Percentiles rank a stretch among this genome's conserved stretches.
Evolutionary conservation across 495 filamentous ascomycete species (phyloP).

Genomic region (Aspergillus coremiiformis): DNA sequence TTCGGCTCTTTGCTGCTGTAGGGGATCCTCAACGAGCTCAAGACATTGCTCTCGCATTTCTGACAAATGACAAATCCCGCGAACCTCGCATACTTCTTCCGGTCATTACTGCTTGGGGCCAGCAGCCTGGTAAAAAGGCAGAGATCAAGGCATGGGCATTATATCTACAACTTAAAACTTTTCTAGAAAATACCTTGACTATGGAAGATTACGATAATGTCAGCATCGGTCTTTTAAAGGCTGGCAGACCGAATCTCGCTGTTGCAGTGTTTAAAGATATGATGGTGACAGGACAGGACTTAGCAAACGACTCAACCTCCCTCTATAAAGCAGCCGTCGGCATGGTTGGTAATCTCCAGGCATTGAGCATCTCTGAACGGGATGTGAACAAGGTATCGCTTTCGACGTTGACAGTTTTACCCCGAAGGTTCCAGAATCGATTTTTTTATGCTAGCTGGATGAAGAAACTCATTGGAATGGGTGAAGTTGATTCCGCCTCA

Average conservation of each 20-base stretch:
- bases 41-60: constrained; percentile 51
- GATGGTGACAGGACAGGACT: constrained; percentile 60
- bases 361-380: constrained; percentile 36
- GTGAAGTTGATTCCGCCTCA: constrained; percentile 60
- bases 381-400: constrained; percentile 47
- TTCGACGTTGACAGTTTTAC: constrained; percentile 46
- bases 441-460: constrained; percentile 79
- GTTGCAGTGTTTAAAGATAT: constrained; percentile 74
- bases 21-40: constrained; percentile 58
- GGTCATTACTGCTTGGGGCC: constrained; percentile 45
- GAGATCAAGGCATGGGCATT: constrained; percentile 56
- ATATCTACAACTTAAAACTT: constrained; percentile 54
- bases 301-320: constrained; percentile 40
- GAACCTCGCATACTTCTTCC: constrained; percentile 58
- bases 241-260: constrained; percentile 52
- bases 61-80: constrained; percentile 41
- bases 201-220: constrained; percentile 71
- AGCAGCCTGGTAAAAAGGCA: constrained; percentile 29
- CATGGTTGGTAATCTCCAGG: constrained; percentile 40
- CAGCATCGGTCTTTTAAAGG: constrained; percentile 53
- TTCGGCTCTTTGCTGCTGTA: constrained; percentile 54
- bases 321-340: constrained; percentile 41
- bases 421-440: constrained; percentile 59
- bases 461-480: constrained; percentile 68
- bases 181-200: constrained; percentile 53